Conservation (phyloP, 2,329 filamentous ascomycete genomes). For the Penicillium sp. region DNA sequence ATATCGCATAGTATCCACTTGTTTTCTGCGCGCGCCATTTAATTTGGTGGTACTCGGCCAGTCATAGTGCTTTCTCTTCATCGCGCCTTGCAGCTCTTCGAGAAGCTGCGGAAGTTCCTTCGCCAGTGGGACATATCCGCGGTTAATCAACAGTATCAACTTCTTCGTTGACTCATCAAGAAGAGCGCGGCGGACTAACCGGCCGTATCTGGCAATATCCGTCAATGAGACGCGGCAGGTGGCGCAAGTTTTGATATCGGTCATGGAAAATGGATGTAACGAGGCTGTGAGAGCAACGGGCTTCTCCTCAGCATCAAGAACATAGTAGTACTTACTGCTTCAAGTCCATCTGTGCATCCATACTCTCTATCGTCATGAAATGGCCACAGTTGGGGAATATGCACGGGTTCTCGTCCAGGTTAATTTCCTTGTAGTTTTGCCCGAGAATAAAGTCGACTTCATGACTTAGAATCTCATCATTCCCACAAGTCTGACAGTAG, state of each 20-base stretch:
- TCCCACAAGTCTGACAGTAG: not conserved
- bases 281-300: not conserved
- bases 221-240: not conserved
- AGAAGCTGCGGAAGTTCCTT: not conserved
- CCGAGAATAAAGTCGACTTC: not conserved
- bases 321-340: constrained; percentile 32
- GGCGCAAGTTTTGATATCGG: not conserved
- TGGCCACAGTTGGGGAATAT: constrained; percentile 68
- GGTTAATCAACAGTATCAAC: not conserved
- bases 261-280: not conserved
- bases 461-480: not conserved
- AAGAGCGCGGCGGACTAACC: not conserved
- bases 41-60: no score
- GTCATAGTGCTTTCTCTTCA: no score
- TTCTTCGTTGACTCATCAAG: not conserved
- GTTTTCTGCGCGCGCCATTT: no score
- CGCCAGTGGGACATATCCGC: not conserved
- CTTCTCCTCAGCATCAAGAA: constrained; percentile 26
- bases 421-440: constrained; percentile 58
- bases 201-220: not conserved
- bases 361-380: constrained; percentile 61
- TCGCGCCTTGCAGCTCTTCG: not conserved
- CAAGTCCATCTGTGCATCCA: constrained; percentile 66
- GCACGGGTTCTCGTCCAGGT: constrained; percentile 64
- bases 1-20: no score